phyloP scores from a whole-genome alignment of 1,284 basidiomycete genomes.

The Ceratobasidium sp. region DNA sequence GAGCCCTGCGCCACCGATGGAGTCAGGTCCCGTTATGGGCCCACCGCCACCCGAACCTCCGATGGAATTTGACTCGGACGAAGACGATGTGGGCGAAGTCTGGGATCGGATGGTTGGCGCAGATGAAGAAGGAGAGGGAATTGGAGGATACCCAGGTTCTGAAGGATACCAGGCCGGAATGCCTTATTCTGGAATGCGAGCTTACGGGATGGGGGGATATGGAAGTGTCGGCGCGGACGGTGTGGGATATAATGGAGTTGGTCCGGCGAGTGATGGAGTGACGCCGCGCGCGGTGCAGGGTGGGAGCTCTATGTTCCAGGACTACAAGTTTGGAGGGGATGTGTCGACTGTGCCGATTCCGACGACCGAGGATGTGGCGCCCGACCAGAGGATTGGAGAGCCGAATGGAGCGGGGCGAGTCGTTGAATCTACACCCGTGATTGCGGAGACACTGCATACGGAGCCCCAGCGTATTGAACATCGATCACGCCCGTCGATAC shows the following conservation, averaged over 20 bases:
- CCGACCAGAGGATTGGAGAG: not conserved
- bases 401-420: not conserved
- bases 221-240: conserved; percentile 11
- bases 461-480: not conserved
- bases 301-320: conserved; percentile 16
- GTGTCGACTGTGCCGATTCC: conserved; percentile 37
- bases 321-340: conserved; percentile 33
- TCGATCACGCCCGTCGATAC: conserved; percentile 16
- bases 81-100: conserved; percentile 36
- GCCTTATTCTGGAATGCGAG: not conserved
- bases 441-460: not conserved
- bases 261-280: not conserved
- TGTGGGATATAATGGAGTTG: not conserved
- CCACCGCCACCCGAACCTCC: conserved; percentile 29
- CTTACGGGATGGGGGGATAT: conserved; percentile 9
- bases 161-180: conserved; percentile 5
- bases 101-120: conserved; percentile 47
- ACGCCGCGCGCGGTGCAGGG: conserved; percentile 10
- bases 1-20: conserved; percentile 68
- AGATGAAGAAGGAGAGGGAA: conserved; percentile 44
- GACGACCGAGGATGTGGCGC: not conserved
- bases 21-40: conserved; percentile 43
- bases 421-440: not conserved
- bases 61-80: conserved; percentile 37
- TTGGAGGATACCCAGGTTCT: too few species aligned